phyloP scores from a whole-genome alignment of 176 grass and related monocot species.

The Hordeum vulgare region MorexV3_pseudomolecules_assembly NC_058519.1:38919329-38919828 shows the following conservation, averaged over 20 bases:
- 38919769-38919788: background rate
- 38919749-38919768: background rate
- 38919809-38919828: background rate
- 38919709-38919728: background rate
- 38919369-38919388: constrained; percentile 71
- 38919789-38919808: background rate
- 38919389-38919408: constrained; percentile 95
- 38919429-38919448: constrained; percentile 82
- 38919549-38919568: background rate
- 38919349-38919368: constrained; percentile 59
- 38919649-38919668: constrained; percentile 94
- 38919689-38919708: background rate
- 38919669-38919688: constrained; percentile 26
- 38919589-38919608: background rate
- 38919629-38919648: constrained; percentile 38
- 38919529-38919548: background rate
- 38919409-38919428: constrained; percentile 99
- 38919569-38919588: background rate
- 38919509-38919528: background rate
- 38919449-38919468: constrained; percentile 81
- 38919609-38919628: background rate
- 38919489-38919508: background rate
- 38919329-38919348: constrained; percentile 25
- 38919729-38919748: background rate
- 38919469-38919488: constrained; percentile 71